Evolutionary conservation across 2,329 filamentous ascomycete species (phyloP), one percentile per base, ranked within the genome.

Genomic region (Septoria petroselini): DNA sequence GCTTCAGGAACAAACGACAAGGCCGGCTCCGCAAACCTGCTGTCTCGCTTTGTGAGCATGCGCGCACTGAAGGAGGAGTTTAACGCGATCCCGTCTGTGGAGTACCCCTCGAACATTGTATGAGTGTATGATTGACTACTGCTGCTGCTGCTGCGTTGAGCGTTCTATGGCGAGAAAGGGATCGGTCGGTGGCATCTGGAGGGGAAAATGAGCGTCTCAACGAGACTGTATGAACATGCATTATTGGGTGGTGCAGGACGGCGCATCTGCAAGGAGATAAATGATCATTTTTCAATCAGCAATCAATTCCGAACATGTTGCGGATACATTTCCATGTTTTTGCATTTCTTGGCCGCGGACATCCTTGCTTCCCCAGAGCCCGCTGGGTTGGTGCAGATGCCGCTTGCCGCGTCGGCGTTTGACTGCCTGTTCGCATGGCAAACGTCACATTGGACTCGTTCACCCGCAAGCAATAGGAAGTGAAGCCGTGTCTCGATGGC

Each of bases 1-100:
- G 76, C 76, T 11, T 76, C 73, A 42, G 77, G 77, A 8, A 81
- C 77, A 17, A 80, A 80, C 54, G 77, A 81, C 63, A 81, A 81
- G 67, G 77, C 77, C 15, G 77, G 77, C 4, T 77, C 73, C 52
- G 71, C 74, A 45, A 78, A 73, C 48, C 58, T 81, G 56, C 59
- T 80, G 55, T 65, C 68, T 7, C 63, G 78, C 29, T 81, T 81
- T 56, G 77, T 80, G 37, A 79, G 76, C 55, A 75, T 78, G 72
- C 69, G 77, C 65, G 63, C 75, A 14, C 71, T 81, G 57, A 81
- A 81, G 70, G 77, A 81, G 67, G 76, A 79, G 55, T 79, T 79
- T 53, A 58, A 77, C 39, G 66, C 70, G 2, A 71, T 70, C 23
- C 65, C 65, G 39, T 70, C 72, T 64, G 76, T 80, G 4, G 61